Base-by-base conservation (phyloP, 179 eudicot species). In the Gypsophila paniculata region DNA sequence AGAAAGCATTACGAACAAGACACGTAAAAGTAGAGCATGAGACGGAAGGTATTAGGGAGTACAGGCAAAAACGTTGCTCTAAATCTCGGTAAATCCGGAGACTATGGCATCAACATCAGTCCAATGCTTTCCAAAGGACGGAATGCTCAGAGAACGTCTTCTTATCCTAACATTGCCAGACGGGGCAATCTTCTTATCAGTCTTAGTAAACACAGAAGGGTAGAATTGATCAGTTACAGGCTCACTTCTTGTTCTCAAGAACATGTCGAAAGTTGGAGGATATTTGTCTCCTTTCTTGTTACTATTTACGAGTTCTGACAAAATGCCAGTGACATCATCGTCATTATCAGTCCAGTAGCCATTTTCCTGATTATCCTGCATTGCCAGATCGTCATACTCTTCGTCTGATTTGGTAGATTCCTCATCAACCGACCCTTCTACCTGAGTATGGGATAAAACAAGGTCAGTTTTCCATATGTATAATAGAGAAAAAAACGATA, bases 371-470 rank as follows among this genome's bases (percentile, higher is more conserved):
- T 77, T 76, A 76, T 90, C 96, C 64, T 82, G 83, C 93, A 92
- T 90, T 0, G 89, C 98, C 34, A 92, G 85, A 80, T 92, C 98
- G 64, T 92, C 98, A 8, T 90, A 92, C 76, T 92, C 98, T 73
- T 92, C 98, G 39, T 92, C 98, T 15, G 97, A 93, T 74, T 89
- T 84, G 8, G 91, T 86, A 8, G 96, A 93, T 67, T 74, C 90
- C 82, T 93, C 98, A 53, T 93, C 98, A 34, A 93, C 97, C 13
- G 98, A 93, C 6, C 98, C n/a, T n/a, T n/a, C 98, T 78, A 93
- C 73, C 96, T 93, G 88, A 18, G 73, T 11, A 65, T n/a, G 53
- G 17, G 21, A 57, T 42, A 55, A 75, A 64, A 10, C 19, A 38
- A 36, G 42, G 42, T 7, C 5, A 4, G 6, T 6, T 13, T 23